These are phyloP conservation scores for Candida xiaguanensis DNA, from an alignment of 805 yeast species.

Conservation along the genomic window DNA sequence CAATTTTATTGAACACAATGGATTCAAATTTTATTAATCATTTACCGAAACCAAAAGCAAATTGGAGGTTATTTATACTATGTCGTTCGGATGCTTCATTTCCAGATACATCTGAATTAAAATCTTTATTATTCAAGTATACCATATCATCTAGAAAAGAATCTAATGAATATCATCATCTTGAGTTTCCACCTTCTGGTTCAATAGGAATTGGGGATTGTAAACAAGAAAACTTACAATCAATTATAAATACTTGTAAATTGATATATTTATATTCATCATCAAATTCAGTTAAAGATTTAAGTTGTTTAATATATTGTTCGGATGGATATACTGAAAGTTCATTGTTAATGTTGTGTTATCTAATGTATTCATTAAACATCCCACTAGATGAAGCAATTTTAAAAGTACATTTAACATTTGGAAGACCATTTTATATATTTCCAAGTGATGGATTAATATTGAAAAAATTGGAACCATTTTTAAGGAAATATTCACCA, in stretches of 20 bases:
- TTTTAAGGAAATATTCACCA: slow-evolving; percentile 63
- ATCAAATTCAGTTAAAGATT: slow-evolving; percentile 23
- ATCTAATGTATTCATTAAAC: slow-evolving; percentile 64
- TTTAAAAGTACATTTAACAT: slow-evolving; percentile 55
- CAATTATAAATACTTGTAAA: slow-evolving; percentile 69
- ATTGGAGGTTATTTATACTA: slow-evolving; percentile 53
- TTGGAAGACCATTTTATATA: slow-evolving; percentile 78
- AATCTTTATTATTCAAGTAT: slow-evolving; percentile 29
- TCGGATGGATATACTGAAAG: slow-evolving; percentile 93
- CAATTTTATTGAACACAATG: slow-evolving; percentile 40
- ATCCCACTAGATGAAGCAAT: slow-evolving; percentile 61
- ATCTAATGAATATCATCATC: slow-evolving; percentile 19
- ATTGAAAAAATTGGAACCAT: slow-evolving; percentile 58
- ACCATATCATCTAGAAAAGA: slow-evolving; percentile 22
- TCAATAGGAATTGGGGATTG: slow-evolving; percentile 73
- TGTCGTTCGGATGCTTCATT: slow-evolving; percentile 60
- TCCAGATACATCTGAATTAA: slow-evolving; percentile 43
- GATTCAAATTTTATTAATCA: slow-evolving; percentile 12
- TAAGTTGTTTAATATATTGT: slow-evolving; percentile 63
- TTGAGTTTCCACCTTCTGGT: slow-evolving; percentile 85
- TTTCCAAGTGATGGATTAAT: slow-evolving; percentile 73
- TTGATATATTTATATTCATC: slow-evolving; percentile 46
- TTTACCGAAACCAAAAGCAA: slow-evolving; percentile 45
- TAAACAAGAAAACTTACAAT: slow-evolving; percentile 54
- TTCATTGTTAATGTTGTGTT: slow-evolving; percentile 69